phyloP scores from a whole-genome alignment of 169 alveolate genomes.

The Plasmodium falciparum region DNA sequence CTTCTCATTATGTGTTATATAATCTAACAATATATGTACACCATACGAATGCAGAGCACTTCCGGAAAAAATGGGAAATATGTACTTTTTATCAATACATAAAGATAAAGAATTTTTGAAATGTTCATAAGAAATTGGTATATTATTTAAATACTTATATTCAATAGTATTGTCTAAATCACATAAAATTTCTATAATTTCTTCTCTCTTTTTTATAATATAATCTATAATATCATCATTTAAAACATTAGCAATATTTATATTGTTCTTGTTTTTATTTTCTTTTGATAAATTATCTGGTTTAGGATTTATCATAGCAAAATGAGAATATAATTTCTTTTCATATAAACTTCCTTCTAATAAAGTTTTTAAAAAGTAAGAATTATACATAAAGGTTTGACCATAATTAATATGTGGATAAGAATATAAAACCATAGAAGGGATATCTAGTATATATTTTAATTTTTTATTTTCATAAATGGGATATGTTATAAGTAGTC shows the following conservation, averaged over 20 bases:
- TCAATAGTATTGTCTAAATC: constrained; percentile 57
- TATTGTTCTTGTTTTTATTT: neutral
- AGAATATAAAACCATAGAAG: constrained; percentile 72
- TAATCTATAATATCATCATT: constrained; percentile 20
- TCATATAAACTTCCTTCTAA: constrained; percentile 15
- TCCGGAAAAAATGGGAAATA: constrained; percentile 63
- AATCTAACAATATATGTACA: constrained; percentile 56
- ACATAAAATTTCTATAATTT: constrained; percentile 55
- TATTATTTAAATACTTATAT: constrained; percentile 58
- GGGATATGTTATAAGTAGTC: constrained; percentile 67
- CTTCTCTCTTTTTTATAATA: constrained; percentile 62
- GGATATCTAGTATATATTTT: constrained; percentile 64
- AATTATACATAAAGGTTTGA: constrained; percentile 17
- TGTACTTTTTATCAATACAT: constrained; percentile 19
- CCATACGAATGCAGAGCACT: constrained; percentile 71
- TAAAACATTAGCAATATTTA: constrained; percentile 1
- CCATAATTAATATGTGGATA: constrained; percentile 69
- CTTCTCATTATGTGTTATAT: constrained; percentile 7
- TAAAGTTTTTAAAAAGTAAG: neutral
- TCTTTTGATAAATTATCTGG: neutral
- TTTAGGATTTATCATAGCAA: constrained; percentile 14
- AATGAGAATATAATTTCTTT: constrained; percentile 35
- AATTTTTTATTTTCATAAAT: constrained; percentile 43
- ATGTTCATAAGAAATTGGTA: constrained; percentile 18
- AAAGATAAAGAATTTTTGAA: constrained; percentile 12